Evolutionary conservation across 108 stramenopile genomes (phyloP).

Genomic region (Schizochytrium sp.): DNA sequence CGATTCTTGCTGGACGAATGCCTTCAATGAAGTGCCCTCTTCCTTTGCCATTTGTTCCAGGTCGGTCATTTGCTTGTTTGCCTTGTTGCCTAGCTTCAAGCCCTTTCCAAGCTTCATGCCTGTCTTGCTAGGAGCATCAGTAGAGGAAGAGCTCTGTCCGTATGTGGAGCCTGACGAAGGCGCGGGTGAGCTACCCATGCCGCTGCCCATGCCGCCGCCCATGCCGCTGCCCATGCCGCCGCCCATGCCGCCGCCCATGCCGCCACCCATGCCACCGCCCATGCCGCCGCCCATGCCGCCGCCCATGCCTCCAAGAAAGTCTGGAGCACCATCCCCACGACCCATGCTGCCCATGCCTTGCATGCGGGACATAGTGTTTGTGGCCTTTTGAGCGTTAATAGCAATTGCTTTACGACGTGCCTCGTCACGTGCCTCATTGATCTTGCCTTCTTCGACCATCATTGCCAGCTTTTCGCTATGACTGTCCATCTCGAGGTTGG

Average conservation of each 20-base stretch:
- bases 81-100: constrained; percentile 55
- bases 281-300: constrained; percentile 65
- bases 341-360: constrained; percentile 57
- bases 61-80: constrained; percentile 13
- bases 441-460: constrained; percentile 90
- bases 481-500: constrained; percentile 97
- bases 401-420: constrained; percentile 89
- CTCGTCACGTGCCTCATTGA: constrained; percentile 88
- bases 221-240: constrained; percentile 2
- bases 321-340: constrained; percentile 9
- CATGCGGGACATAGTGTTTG: constrained; percentile 51
- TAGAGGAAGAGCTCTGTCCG: background rate
- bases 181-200: constrained; percentile 10
- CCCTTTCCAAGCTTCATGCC: constrained; percentile 57
- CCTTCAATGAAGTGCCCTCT: constrained; percentile 19
- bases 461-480: constrained; percentile 96
- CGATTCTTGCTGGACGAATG: constrained; percentile 37
- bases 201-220: constrained; percentile 6
- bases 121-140: constrained; percentile 13
- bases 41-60: constrained; percentile 58
- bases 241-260: constrained; percentile 22
- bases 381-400: constrained; percentile 76
- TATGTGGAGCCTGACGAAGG: background rate
- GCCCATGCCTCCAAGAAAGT: background rate
- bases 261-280: background rate